A percentile compares a stretch with the other conserved stretches of the same genome.
Conservation (phyloP, 129 eudicot species). For the Erigeron canadensis region DNA sequence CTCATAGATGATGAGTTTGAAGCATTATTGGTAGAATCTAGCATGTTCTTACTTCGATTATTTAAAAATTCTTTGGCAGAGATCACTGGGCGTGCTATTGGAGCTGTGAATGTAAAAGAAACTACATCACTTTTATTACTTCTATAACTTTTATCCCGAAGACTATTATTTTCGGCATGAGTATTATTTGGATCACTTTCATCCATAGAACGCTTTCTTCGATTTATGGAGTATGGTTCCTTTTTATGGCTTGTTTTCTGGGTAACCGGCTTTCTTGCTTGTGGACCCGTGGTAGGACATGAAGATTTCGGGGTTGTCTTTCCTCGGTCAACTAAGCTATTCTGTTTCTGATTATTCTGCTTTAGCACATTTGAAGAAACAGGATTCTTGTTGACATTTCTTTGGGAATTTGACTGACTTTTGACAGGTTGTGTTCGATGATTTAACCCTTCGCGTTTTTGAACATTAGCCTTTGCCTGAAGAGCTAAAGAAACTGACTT, state of each 20-base stretch:
- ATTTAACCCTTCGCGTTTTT: conserved; percentile 71
- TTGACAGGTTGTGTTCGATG: conserved; percentile 36
- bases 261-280: conserved; percentile 38
- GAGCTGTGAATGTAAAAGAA: conserved; percentile 91
- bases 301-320: conserved; percentile 51
- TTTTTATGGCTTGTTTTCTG: conserved; percentile 53
- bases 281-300: conserved; percentile 32
- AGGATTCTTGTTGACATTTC: conserved; percentile 46
- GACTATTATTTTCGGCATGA: conserved; percentile 36
- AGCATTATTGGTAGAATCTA: conserved; percentile 33
- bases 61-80: conserved; percentile 26
- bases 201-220: conserved; percentile 65
- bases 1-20: conserved; percentile 44
- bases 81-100: conserved; percentile 52
- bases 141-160: conserved; percentile 49
- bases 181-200: conserved; percentile 40
- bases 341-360: conserved; percentile 93
- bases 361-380: conserved; percentile 54
- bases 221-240: conserved; percentile 45
- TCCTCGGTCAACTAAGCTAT: conserved; percentile 51
- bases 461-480: conserved; percentile 94
- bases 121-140: conserved; percentile 59
- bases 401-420: conserved; percentile 47
- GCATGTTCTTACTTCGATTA: conserved; percentile 36
- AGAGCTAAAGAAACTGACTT: conserved; percentile 87